phyloP scores from a whole-genome alignment of 495 filamentous ascomycete species.

The Penicillium robsamsonii region DNA sequence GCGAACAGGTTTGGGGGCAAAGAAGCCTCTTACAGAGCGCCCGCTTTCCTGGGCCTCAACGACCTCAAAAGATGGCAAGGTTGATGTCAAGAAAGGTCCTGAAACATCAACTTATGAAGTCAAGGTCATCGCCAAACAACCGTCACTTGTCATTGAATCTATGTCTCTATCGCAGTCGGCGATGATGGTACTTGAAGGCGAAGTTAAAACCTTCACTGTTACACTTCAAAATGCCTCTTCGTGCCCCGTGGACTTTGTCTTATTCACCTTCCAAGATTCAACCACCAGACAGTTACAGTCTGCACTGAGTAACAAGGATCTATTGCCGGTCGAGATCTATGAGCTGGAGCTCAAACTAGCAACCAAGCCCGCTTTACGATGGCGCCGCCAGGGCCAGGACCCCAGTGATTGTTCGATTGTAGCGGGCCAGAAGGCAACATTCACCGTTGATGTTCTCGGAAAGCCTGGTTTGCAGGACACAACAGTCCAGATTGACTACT shows the following conservation, averaged over 20 bases:
- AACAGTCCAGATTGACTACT: slow-evolving; percentile 81
- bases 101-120: slow-evolving; percentile 44
- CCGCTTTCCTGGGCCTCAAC: slow-evolving; percentile 56
- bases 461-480: slow-evolving; percentile 81
- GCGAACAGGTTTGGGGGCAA: slow-evolving; percentile 61
- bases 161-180: slow-evolving; percentile 80
- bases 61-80: slow-evolving; percentile 42
- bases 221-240: slow-evolving; percentile 78
- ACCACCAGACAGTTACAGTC: slow-evolving; percentile 72
- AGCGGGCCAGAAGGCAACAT: slow-evolving; percentile 65
- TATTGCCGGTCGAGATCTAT: slow-evolving; percentile 73
- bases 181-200: slow-evolving; percentile 88
- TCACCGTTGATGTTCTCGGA: slow-evolving; percentile 81
- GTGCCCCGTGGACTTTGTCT: slow-evolving; percentile 74
- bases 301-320: slow-evolving; percentile 70
- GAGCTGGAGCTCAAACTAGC: slow-evolving; percentile 78
- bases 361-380: slow-evolving; percentile 69
- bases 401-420: slow-evolving; percentile 55
- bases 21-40: slow-evolving; percentile 52
- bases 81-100: slow-evolving; percentile 35
- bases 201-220: slow-evolving; percentile 71
- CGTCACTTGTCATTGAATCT: slow-evolving; percentile 69
- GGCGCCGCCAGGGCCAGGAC: slow-evolving; percentile 53
- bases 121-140: slow-evolving; percentile 75
- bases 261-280: slow-evolving; percentile 88